Percentiles rank a stretch among this genome's conserved stretches.
Conservation (phyloP, 495 filamentous ascomycete species). For the Melanomma pulvis-pyrius region DNA sequence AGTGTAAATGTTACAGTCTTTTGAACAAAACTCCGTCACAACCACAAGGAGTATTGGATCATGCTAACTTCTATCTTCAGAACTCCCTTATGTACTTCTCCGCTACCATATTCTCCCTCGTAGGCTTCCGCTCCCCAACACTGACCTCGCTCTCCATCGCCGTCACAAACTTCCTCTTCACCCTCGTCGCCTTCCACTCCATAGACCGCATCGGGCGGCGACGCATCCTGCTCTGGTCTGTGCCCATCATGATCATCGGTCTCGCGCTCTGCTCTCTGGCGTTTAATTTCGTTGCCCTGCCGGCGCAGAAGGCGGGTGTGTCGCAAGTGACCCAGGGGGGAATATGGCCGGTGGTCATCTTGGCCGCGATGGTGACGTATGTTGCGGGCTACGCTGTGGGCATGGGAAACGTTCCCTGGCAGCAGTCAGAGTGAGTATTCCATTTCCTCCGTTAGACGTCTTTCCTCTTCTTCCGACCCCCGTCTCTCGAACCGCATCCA, state of each 20-base stretch:
- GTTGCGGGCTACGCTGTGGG: slow-evolving; percentile 83
- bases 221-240: slow-evolving; percentile 78
- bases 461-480: neutral
- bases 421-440: slow-evolving; percentile 68
- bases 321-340: neutral
- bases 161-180: slow-evolving; percentile 80
- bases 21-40: no score
- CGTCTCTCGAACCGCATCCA: neutral
- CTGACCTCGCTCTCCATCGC: slow-evolving; percentile 81
- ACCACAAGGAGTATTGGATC: neutral
- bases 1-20: no score
- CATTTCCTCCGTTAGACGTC: neutral
- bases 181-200: slow-evolving; percentile 70
- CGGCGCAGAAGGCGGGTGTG: slow-evolving; percentile 27
- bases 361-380: slow-evolving; percentile 76
- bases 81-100: slow-evolving; percentile 97
- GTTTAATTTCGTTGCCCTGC: slow-evolving; percentile 63
- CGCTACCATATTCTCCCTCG: slow-evolving; percentile 80
- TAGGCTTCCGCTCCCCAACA: slow-evolving; percentile 80
- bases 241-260: slow-evolving; percentile 79
- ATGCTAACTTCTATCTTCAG: slow-evolving; percentile 42
- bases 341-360: slow-evolving; percentile 55
- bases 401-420: slow-evolving; percentile 92
- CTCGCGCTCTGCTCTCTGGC: slow-evolving; percentile 67
- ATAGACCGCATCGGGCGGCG: slow-evolving; percentile 84